phyloP scores from a whole-genome alignment of 78 protist species.

The Dictyostelium purpureum region DNA sequence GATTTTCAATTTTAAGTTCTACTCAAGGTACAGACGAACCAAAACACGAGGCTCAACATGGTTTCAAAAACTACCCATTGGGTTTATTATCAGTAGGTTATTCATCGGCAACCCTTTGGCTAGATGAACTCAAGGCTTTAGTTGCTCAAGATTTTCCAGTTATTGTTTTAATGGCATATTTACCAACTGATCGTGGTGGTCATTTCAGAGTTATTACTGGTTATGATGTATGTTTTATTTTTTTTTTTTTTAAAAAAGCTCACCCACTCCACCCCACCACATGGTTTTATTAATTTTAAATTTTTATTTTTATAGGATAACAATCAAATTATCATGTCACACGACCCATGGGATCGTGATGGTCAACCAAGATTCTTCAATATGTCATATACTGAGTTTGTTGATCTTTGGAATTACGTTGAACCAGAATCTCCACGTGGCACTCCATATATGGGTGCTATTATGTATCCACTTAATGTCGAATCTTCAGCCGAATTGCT shows the following conservation, averaged over 20 bases:
- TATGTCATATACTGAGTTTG: conserved; percentile 6
- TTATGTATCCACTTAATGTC: background rate
- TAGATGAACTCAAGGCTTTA: conserved; percentile 8
- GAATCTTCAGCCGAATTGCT: background rate
- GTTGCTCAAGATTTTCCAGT: conserved; percentile 29
- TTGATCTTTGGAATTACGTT: conserved; percentile 35
- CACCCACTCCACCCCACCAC: background rate
- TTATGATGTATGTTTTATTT: conserved; percentile 13
- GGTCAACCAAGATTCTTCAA: conserved; percentile 33
- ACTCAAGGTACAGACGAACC: conserved; percentile 12
- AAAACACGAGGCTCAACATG: conserved; percentile 6
- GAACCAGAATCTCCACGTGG: conserved; percentile 46
- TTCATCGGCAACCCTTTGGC: conserved; percentile 14
- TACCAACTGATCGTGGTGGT: conserved; percentile 24
- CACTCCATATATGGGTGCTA: conserved; percentile 38
- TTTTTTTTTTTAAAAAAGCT: too few relatives aligned
- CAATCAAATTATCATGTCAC: background rate
- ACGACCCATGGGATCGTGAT: conserved; percentile 65
- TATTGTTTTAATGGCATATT: conserved; percentile 17
- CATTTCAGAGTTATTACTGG: conserved; percentile 63
- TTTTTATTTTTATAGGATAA: background rate
- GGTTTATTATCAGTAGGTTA: conserved; percentile 35
- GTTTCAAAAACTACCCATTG: conserved; percentile 15
- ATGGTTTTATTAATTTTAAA: background rate
- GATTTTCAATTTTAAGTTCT: conserved; percentile 35